Base-by-base conservation (phyloP, 345 rosid genomes). In the Eucalyptus albens region DNA sequence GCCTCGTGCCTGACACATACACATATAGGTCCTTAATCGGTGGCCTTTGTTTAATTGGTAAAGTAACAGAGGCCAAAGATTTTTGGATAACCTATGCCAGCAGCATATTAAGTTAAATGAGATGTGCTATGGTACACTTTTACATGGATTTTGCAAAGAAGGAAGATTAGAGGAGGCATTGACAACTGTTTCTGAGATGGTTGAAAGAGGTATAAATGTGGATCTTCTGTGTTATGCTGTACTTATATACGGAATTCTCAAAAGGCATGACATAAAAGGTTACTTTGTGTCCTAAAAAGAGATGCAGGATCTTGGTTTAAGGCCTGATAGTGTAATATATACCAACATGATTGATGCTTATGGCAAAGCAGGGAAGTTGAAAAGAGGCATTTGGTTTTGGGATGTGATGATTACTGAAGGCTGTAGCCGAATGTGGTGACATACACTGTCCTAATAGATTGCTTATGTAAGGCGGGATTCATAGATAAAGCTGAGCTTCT, bases 281-380 rank as follows among this genome's bases (percentile, higher is more conserved):
- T 93, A 72, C 88, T 92, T 85, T 90, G 87, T 88, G 93, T 97
- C 69, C 87, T 98, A 89, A 95, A n/a, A 96, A 91, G 96, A 96
- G 91, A 95, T 98, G 98, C 92, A 91, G 89, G 92, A 92, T 86
- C 91, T 86, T 86, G 94, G 96, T 88, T 92, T 97, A 89, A 95
- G 88, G 91, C 99, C 99, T 65, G 99, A 98, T 91, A 90, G 77
- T 86, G 93, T 95, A 87, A 94, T 94, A 27, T 97, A 96, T 62
- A 96, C 99, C 86, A 96, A 95, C 93, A 96, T 97, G 97, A 97
- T 98, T 60, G 98, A 95, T 92, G 96, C 96, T 81, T 94, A 95
- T 85, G 90, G 95, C 91, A 96, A 96, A 94, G 91, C 92, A 3
- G 98, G 98, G 90, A 94, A 96, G 89, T 88, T 98, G 60, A 92